Conservation (phyloP, 1,139 yeast species). For the Yamadazyma blattariae region DNA sequence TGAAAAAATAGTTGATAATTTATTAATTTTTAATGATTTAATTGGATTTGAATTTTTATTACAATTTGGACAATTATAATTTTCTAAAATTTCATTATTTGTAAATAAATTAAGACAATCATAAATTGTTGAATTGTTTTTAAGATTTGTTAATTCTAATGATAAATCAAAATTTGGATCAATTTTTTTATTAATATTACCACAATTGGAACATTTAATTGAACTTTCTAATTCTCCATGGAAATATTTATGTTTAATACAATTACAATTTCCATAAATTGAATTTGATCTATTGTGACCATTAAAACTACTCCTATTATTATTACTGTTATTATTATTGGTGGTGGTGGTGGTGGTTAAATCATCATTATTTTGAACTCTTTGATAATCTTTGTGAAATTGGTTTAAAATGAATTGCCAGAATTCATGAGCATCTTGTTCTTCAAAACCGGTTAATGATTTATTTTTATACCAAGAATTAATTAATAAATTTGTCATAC, state of each 20-base stretch:
- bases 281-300: slow-evolving; percentile 8
- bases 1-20: slow-evolving; percentile 73
- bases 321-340: not conserved
- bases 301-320: not conserved
- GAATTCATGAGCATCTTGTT: slow-evolving; percentile 98
- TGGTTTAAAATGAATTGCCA: slow-evolving; percentile 89
- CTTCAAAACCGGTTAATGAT: slow-evolving; percentile 88
- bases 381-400: slow-evolving; percentile 55
- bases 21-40: slow-evolving; percentile 66
- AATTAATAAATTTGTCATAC: slow-evolving; percentile 66
- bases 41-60: slow-evolving; percentile 57
- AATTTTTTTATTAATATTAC: slow-evolving; percentile 59
- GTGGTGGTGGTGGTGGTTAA: too few relatives aligned
- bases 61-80: slow-evolving; percentile 71
- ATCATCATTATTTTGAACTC: slow-evolving; percentile 13
- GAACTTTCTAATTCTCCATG: slow-evolving; percentile 94
- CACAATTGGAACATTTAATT: slow-evolving; percentile 71
- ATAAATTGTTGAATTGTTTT: slow-evolving; percentile 33
- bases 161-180: slow-evolving; percentile 93
- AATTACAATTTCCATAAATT: slow-evolving; percentile 45
- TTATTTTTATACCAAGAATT: slow-evolving; percentile 85
- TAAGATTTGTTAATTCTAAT: slow-evolving; percentile 53
- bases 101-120: slow-evolving; percentile 80
- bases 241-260: slow-evolving; percentile 88
- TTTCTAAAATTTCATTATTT: slow-evolving; percentile 69